Percentiles rank a stretch among this genome's conserved stretches.
These are phyloP conservation scores for Lachancea kluyveri DNA, from an alignment of 805 yeast species.

Conservation along the genomic window DNA sequence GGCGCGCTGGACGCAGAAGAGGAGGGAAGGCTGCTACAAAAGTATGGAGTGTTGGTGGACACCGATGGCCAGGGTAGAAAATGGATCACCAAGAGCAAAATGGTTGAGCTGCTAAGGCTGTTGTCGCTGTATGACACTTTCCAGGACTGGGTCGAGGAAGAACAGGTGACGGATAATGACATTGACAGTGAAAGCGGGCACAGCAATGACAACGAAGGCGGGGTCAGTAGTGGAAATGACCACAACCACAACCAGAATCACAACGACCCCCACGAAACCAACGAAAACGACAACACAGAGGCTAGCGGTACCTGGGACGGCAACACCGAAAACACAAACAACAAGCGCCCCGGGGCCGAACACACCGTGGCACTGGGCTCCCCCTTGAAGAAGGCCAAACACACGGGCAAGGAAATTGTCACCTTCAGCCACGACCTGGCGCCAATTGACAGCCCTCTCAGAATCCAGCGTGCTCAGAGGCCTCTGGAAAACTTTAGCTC, in stretches of 20 bases:
- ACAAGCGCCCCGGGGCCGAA: constrained; percentile 1
- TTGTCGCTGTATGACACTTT: constrained; percentile 16
- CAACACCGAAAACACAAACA: background rate
- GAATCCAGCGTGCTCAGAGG: constrained; percentile 7
- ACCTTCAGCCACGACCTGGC: constrained; percentile 7
- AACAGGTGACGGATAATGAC: constrained; percentile 8
- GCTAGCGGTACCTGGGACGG: no score
- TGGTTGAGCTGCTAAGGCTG: constrained; percentile 16
- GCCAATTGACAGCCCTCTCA: constrained; percentile 3
- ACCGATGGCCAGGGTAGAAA: constrained; percentile 22
- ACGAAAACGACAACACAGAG: no score
- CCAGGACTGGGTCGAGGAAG: constrained; percentile 12
- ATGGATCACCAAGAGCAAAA: constrained; percentile 28
- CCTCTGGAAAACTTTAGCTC: constrained; percentile 8
- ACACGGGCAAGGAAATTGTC: constrained; percentile 3
- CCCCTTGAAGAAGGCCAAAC: constrained; percentile 22
- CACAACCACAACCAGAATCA: constrained; percentile 1
- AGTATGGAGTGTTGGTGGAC: constrained; percentile 23
- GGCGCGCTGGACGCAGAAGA: constrained; percentile 10
- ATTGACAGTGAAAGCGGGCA: background rate
- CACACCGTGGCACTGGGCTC: constrained; percentile 19
- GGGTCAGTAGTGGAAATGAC: background rate
- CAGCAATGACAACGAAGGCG: constrained; percentile 1
- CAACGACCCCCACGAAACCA: no score
- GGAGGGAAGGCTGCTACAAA: constrained; percentile 18